These are phyloP conservation scores for Cladosporium sp. DNA, from an alignment of 2,329 filamentous ascomycete genomes.

Conservation along the genomic window DNA sequence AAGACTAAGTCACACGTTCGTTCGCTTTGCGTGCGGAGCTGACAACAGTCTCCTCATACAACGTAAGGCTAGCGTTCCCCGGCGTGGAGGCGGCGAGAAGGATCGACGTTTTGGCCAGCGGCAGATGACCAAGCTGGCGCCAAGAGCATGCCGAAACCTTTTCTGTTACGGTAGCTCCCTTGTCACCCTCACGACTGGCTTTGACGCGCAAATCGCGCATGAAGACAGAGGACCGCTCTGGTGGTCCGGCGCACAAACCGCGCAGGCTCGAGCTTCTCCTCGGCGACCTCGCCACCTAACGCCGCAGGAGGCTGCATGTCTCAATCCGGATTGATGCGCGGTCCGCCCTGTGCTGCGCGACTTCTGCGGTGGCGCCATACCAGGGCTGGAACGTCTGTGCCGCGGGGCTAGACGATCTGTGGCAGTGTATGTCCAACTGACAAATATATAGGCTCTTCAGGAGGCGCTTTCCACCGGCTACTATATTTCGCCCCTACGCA, in stretches of 20 bases:
- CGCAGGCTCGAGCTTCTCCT: neutral
- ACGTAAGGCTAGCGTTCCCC: neutral
- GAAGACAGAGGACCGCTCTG: neutral
- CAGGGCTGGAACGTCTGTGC: neutral
- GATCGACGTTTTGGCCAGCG: neutral
- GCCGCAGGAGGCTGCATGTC: neutral
- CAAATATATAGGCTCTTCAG: neutral
- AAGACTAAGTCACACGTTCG: no score
- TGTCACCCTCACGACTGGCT: neutral
- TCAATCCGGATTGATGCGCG: neutral
- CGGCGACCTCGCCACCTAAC: neutral
- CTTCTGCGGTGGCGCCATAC: slow-evolving; percentile 2
- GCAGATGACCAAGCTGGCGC: neutral
- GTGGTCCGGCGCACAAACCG: neutral
- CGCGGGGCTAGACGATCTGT: neutral
- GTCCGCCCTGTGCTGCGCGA: neutral
- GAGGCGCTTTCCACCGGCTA: neutral
- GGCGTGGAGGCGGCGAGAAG: neutral
- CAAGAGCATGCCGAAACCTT: neutral
- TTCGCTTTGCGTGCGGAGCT: neutral
- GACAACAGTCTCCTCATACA: no score
- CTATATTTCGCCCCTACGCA: no score
- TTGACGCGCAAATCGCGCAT: neutral
- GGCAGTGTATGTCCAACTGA: neutral
- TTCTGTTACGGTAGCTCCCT: neutral